Evolutionary conservation across 768 basidiomycete species (phyloP).

Genomic region (Phlegmacium glaucopus): DNA sequence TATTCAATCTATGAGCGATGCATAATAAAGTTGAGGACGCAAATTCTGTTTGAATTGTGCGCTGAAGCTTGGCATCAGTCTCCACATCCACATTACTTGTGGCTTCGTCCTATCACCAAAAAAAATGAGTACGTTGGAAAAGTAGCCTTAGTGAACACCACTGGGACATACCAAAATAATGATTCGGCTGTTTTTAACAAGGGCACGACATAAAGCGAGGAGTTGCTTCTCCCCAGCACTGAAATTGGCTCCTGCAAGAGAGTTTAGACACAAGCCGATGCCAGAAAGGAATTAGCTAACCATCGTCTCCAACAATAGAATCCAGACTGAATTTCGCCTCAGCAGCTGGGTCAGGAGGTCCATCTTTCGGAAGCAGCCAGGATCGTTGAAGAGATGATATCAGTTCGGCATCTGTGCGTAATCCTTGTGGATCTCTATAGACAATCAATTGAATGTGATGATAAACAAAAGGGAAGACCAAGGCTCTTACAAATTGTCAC

Average conservation of each 20-base stretch:
- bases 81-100: slow-evolving; percentile 62
- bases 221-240: slow-evolving; percentile 67
- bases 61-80: slow-evolving; percentile 59
- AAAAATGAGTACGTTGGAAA: not conserved
- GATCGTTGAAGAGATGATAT: slow-evolving; percentile 60
- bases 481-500: slow-evolving; percentile 37
- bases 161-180: slow-evolving; percentile 44
- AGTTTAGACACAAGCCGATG: slow-evolving; percentile 45
- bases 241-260: slow-evolving; percentile 58
- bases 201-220: slow-evolving; percentile 56
- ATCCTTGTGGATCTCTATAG: slow-evolving; percentile 49
- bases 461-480: not conserved
- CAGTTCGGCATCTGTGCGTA: slow-evolving; percentile 56
- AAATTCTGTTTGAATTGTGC: slow-evolving; percentile 64
- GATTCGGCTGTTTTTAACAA: slow-evolving; percentile 57
- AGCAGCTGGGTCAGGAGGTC: slow-evolving; percentile 38
- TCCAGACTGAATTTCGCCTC: slow-evolving; percentile 69
- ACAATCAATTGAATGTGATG: not conserved
- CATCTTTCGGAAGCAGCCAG: slow-evolving; percentile 54
- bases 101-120: slow-evolving; percentile 52
- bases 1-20: slow-evolving; percentile 57
- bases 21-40: slow-evolving; percentile 49
- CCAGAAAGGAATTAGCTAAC: not conserved
- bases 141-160: not conserved
- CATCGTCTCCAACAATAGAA: slow-evolving; percentile 60